Percentiles rank a stretch among this genome's conserved stretches.
phyloP scores from a whole-genome alignment of 495 filamentous ascomycete genomes.

The Annulohypoxylon stygium region DNA sequence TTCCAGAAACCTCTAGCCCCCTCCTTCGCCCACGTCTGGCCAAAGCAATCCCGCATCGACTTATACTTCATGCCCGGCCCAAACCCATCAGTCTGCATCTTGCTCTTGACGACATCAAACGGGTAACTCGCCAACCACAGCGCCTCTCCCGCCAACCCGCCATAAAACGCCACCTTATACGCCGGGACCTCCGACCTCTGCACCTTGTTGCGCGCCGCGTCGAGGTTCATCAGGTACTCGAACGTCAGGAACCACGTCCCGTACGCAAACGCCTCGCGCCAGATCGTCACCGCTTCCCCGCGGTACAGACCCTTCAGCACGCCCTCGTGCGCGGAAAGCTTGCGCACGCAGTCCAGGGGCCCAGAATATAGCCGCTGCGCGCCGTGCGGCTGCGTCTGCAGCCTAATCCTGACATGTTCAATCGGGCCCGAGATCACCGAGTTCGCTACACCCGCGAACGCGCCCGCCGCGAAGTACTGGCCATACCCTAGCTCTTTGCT shows the following conservation, averaged over 20 bases:
- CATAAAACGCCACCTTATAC: constrained; percentile 90
- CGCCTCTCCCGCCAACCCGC: constrained; percentile 92
- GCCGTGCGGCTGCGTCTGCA: constrained; percentile 96
- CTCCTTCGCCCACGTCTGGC: constrained; percentile 81
- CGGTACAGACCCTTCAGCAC: constrained; percentile 82
- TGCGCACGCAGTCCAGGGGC: constrained; percentile 89
- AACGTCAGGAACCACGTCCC: constrained; percentile 95
- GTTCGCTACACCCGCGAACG: constrained; percentile 94
- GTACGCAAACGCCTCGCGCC: constrained; percentile 94
- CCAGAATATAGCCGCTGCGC: constrained; percentile 81
- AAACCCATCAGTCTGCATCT: constrained; percentile 98
- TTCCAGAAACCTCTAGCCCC: constrained; percentile 93
- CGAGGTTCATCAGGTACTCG: constrained; percentile 94
- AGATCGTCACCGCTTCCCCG: constrained; percentile 84
- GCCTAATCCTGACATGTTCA: constrained; percentile 96
- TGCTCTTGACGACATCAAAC: constrained; percentile 97
- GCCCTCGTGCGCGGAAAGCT: constrained; percentile 77
- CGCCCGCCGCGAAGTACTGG: constrained; percentile 92
- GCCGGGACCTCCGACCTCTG: constrained; percentile 80
- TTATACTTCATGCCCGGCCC: constrained; percentile 72
- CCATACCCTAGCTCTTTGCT: constrained; percentile 72
- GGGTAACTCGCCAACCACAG: constrained; percentile 95
- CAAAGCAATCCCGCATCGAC: constrained; percentile 91
- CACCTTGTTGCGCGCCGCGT: constrained; percentile 79
- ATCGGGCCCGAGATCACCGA: constrained; percentile 89